phyloP scores from a whole-genome alignment of 2,329 filamentous ascomycete species.

The Paraphaeosphaeria sporulosa region DNA sequence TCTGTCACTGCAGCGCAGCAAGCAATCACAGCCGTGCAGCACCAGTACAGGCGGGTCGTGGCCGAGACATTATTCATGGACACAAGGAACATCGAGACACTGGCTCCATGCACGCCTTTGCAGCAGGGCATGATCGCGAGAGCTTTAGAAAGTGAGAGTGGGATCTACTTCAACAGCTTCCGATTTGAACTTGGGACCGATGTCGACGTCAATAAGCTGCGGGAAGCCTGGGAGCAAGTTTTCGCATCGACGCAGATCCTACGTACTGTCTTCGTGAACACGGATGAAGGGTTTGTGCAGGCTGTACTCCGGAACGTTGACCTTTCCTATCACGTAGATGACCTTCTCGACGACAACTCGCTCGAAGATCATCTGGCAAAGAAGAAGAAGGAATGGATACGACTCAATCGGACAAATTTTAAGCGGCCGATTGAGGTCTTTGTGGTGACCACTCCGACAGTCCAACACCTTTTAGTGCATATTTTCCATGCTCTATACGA shows the following conservation, averaged over 20 bases:
- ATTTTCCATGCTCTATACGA: conserved; percentile 92
- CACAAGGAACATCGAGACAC: conserved; percentile 68
- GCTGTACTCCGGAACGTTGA: conserved; percentile 63
- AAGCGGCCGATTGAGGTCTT: conserved; percentile 62
- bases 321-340: conserved; percentile 22
- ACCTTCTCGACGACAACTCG: conserved; percentile 33
- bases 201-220: conserved; percentile 59
- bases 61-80: conserved; percentile 62
- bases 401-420: conserved; percentile 59
- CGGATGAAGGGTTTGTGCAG: conserved; percentile 79
- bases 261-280: conserved; percentile 75
- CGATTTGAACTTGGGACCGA: conserved; percentile 60
- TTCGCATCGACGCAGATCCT: conserved; percentile 68
- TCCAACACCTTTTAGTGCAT: conserved; percentile 63
- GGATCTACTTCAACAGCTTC: conserved; percentile 82
- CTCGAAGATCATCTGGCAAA: conserved; percentile 46
- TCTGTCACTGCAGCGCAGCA: conserved; percentile 63
- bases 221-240: conserved; percentile 65
- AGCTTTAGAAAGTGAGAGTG: conserved; percentile 63
- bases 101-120: conserved; percentile 83
- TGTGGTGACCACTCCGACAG: conserved; percentile 44
- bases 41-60: conserved; percentile 64
- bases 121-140: conserved; percentile 87
- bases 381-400: conserved; percentile 61
- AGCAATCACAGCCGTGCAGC: conserved; percentile 68